phyloP scores from a whole-genome alignment of 306 rosid species.

The Fragaria iinumae region DNA sequence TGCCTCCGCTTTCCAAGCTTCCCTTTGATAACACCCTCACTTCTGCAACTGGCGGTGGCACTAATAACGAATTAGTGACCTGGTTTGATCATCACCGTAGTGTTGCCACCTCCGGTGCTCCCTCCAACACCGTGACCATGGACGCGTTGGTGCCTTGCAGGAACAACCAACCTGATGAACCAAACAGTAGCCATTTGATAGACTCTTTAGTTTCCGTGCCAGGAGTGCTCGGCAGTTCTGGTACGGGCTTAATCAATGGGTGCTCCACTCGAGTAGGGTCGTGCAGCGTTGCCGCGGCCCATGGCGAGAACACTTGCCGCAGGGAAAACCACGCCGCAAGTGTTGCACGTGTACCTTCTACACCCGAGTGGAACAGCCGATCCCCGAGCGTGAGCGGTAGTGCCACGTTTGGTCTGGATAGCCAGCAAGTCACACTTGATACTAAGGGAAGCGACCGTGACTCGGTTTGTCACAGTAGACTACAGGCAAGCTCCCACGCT shows the following conservation, averaged over 20 bases:
- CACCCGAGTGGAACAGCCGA: constrained; percentile 37
- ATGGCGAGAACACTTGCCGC: constrained; percentile 10
- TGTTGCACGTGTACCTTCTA: constrained; percentile 33
- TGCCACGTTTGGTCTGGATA: constrained; percentile 52
- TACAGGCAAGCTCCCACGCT: constrained; percentile 40
- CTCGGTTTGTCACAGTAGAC: constrained; percentile 76
- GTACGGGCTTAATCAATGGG: neutral
- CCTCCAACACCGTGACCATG: constrained; percentile 38
- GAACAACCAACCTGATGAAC: constrained; percentile 29
- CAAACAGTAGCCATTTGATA: constrained; percentile 7
- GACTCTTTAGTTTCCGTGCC: constrained; percentile 19
- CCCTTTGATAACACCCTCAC: neutral
- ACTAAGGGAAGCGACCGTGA: constrained; percentile 64
- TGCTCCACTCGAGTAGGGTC: constrained; percentile 45
- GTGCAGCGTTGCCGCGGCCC: constrained; percentile 31
- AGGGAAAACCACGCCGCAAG: constrained; percentile 11
- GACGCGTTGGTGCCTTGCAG: constrained; percentile 84
- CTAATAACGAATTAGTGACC: constrained; percentile 31
- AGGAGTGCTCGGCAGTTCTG: neutral
- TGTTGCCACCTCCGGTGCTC: neutral
- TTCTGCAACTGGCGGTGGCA: neutral
- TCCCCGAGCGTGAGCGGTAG: constrained; percentile 56
- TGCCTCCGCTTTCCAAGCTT: constrained; percentile 27
- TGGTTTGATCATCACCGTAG: constrained; percentile 43
- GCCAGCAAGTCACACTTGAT: constrained; percentile 45